Evolutionary conservation across 2,329 filamentous ascomycete genomes (phyloP), one percentile per base, ranked within the genome.

Genomic region (Xylaria sp.): DNA sequence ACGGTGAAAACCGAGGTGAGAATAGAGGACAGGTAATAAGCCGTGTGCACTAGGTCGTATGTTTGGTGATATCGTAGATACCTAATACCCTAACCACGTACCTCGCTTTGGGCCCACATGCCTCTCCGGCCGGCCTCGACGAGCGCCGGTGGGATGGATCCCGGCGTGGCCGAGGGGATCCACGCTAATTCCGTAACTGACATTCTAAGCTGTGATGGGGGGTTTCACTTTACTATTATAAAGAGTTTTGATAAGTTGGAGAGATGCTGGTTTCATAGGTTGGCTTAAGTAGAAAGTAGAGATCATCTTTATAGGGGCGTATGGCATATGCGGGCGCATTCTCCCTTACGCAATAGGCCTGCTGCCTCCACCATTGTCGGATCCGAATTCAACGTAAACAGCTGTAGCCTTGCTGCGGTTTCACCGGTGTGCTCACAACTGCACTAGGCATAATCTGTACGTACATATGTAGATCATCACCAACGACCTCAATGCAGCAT

Each of bases 111-210:
- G 7, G 51, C n/a, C 19, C 53, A 59, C 11, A 72, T 64, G n/a
- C 51, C 72, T 9, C 64, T 55, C 34, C 42, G 27, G 58, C 32
- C 19, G 0, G 62, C 30, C n/a, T 66, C 61, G 53, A 69, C n/a
- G 11, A 67, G 55, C 19, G 34, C 65, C 24, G 55, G 39, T n/a
- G 69, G 21, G 51, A 74, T 53, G 34, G 53, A 60, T 17, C 63
- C 71, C 24, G 69, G 72, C 6, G 65, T 69, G 14, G 24, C 63
- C 12, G 73, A 66, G 11, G 71, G 65, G 17, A 75, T 45, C 61
- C 68, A 64, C n/a, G 72, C 70, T 14, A 73, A 59, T 27, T 73
- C 72, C 21, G 72, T 71, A 11, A 73, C 71, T 24, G 72, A 53
- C 73, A 75, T 69, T 59, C 36, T 66, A 27, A 27, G 24, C 4